These are phyloP conservation scores for Eimeria tenella DNA, from an alignment of 169 alveolate genomes.

Conservation along the genomic window DNA sequence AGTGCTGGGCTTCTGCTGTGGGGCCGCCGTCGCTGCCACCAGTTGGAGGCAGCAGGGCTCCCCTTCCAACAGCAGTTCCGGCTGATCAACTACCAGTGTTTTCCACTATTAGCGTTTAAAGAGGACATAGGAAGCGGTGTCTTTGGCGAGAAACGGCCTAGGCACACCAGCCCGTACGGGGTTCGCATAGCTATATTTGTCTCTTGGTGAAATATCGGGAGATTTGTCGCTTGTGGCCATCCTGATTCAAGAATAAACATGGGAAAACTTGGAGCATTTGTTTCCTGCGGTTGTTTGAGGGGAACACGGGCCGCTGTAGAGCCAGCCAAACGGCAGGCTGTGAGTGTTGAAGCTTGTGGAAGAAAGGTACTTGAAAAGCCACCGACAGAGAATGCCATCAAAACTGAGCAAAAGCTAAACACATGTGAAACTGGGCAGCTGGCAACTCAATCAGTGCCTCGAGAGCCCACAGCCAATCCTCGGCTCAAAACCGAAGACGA, in stretches of 20 bases:
- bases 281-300: slow-evolving; percentile 52
- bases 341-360: background rate
- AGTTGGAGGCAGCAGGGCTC: background rate
- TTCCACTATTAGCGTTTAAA: background rate
- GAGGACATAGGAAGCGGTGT: background rate
- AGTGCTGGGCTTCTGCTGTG: background rate
- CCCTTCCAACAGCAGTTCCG: background rate
- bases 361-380: background rate
- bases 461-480: background rate
- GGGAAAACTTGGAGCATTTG: background rate
- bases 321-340: slow-evolving; percentile 51
- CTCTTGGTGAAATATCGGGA: no score
- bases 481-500: background rate
- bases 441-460: background rate
- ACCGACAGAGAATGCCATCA: background rate
- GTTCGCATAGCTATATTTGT: no score
- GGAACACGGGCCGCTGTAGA: background rate
- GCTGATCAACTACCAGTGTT: background rate
- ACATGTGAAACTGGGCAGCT: background rate
- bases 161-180: background rate
- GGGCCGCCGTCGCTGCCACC: slow-evolving; percentile 59
- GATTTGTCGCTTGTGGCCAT: background rate
- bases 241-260: background rate
- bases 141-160: background rate
- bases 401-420: background rate